Base-by-base conservation (phyloP, 2,329 filamentous ascomycete species). In the Penicillium brevicompactum region DNA sequence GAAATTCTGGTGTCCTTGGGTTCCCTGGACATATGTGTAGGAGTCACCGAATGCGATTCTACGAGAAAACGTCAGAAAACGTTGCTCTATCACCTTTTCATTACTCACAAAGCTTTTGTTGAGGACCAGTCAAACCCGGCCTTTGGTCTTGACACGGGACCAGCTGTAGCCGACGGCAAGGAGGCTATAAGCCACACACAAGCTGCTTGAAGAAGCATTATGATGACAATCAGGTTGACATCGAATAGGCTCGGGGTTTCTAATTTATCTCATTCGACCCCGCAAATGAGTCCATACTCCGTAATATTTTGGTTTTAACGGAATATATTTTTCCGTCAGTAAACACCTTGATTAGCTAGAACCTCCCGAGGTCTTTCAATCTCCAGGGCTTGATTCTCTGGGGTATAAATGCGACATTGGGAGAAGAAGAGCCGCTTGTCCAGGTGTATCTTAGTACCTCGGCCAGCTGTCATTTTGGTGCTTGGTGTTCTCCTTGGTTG, bases 11-110 rank as follows among this genome's bases (percentile, higher is more conserved):
- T 71, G 76, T 3, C 82, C 82, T n/a, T 74, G 66, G 0, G 78
- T 79, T 9, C 82, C 82, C 70, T 84, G 81, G 0, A 83, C 74
- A 52, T 76, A 85, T 1, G 80, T 70, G 22, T 70, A 72, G 6
- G 68, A 71, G 49, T 71, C 69, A 16, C 68, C 70, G 40, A 70
- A 70, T 47, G 69, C 63, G 18, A 71, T 58, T 11, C 68, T 69
- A 43, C 11, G 14, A 14, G n/a, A 10, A 4, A 37, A 2, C n/a
- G 34, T 37, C 34, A 37, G 34, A 37, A 0, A 37, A n/a, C 2
- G 3, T 6, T 37, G 34, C 32, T 5, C 1, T 13, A 22, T 22
- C n/a, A 24, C 8, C 1, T 2, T 22, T 2, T 1, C 13, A 7
- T 9, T 5, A 58, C 61, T 57, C 30, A 60, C 57, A 57, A 27